A percentile compares a stretch with the other conserved stretches of the same genome.
Conservation (phyloP, 2,329 filamentous ascomycete genomes). For the Aspergillus carbonarius region DNA sequence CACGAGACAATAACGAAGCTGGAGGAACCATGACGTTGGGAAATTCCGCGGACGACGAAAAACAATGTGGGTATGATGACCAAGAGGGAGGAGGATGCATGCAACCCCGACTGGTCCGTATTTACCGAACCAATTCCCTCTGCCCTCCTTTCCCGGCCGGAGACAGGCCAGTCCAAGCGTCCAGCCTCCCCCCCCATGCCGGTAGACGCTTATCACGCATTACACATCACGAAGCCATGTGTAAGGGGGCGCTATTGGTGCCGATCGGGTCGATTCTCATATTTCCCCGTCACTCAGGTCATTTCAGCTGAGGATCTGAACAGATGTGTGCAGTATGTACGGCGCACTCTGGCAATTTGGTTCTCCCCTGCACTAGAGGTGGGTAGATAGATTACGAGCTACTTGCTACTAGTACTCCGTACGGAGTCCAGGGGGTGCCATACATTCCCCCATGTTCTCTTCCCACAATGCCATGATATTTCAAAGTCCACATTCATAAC, state of each 20-base stretch:
- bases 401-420: background rate
- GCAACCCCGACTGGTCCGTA: too few relatives aligned
- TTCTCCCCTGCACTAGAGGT: background rate
- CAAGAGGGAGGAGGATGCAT: too few relatives aligned
- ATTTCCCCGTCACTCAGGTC: background rate
- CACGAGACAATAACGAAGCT: too few relatives aligned
- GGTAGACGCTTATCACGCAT: background rate
- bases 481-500: background rate
- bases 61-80: too few relatives aligned
- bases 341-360: background rate
- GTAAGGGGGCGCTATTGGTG: conserved; percentile 7
- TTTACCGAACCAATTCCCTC: background rate
- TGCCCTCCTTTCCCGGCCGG: background rate
- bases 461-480: background rate
- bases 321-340: background rate
- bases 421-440: background rate
- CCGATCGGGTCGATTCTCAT: background rate
- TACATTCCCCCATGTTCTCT: background rate
- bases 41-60: too few relatives aligned
- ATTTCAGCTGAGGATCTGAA: background rate
- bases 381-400: background rate
- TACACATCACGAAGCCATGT: background rate
- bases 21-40: too few relatives aligned
- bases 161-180: too few relatives aligned
- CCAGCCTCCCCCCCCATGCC: background rate